Evolutionary conservation across 176 grass and related monocot genomes (phyloP), one percentile per base, ranked within the genome.

Genomic region (Triticum timopheevii): DNA sequence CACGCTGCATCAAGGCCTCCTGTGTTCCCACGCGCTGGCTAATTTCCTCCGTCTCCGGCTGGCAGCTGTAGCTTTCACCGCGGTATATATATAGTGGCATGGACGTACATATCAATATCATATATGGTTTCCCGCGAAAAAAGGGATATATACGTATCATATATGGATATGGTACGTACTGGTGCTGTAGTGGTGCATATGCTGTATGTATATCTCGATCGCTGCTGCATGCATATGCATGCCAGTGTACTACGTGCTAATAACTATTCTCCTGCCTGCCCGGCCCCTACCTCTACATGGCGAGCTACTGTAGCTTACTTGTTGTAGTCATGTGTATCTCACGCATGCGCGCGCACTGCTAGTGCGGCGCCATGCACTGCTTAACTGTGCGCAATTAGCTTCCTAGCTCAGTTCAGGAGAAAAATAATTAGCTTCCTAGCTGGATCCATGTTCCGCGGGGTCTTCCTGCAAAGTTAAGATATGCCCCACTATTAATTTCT

Each of bases 1-100:
- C 82, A 80, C 31, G 82, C 33, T 49, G 76, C 61, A 61, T 12
- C 56, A 59, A 8, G 82, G 82, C 33, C 58, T 79, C 45, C 44
- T 22, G 19, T 83, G 52, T 82, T 76, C 20, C 82, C 67, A 70
- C 86, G 71, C 85, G 50, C 56, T 22, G 20, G 56, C 19, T 16
- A 54, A 19, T 54, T 54, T 19, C 50, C 15, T 56, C 50, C 52
- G 12, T 54, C 50, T 7, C 47, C 4, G 13, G 47, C 47, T 16
- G 6, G 50, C 50, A 54, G 50, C 5, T 54, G 50, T 59, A 22
- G 8, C 56, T 59, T 59, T 76, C 45, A 27, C 44, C 79, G 79
- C 22, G 73, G 13, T 15, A 49, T 47, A 70, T 15, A 49, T 47
- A 70, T 61, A 87, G 88, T 30, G 85, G 19, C 76, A 68, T 73